Conservation (phyloP, 2,329 filamentous ascomycete genomes). For the Metarhizium humberi region DNA sequence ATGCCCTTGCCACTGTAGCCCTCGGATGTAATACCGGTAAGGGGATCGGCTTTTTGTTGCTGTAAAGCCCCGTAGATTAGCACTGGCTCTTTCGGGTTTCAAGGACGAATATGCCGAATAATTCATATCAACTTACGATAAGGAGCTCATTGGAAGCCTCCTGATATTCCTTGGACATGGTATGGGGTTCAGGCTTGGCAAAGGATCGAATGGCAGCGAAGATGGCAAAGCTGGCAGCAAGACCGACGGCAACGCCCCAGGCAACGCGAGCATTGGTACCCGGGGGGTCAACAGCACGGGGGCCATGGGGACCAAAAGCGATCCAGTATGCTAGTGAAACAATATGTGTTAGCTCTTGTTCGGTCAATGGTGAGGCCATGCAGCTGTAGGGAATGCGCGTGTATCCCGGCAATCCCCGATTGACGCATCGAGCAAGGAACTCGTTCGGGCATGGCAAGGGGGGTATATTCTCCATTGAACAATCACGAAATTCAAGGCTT, state of each 20-base stretch:
- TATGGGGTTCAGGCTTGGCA: conserved; percentile 64
- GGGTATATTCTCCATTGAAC: background rate
- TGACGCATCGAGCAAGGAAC: background rate
- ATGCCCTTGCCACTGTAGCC: conserved; percentile 70
- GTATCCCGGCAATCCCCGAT: conserved; percentile 5
- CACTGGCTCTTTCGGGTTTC: background rate
- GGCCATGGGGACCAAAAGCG: conserved; percentile 92
- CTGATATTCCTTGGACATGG: conserved; percentile 97
- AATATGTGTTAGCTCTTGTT: conserved; percentile 27
- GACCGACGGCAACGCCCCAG: conserved; percentile 59
- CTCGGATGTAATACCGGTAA: conserved; percentile 73
- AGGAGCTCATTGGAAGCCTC: conserved; percentile 91
- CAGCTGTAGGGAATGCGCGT: background rate
- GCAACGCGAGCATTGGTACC: conserved; percentile 77
- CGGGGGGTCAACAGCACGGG: conserved; percentile 72
- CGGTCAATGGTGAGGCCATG: background rate
- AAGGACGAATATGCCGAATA: background rate
- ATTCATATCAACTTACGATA: conserved; percentile 48
- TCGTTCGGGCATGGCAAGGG: background rate
- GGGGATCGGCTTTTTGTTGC: conserved; percentile 77
- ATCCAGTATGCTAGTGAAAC: conserved; percentile 85
- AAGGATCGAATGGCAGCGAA: conserved; percentile 66
- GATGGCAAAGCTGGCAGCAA: conserved; percentile 57
- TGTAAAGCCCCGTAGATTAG: conserved; percentile 26
- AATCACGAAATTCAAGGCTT: background rate